These are phyloP conservation scores for Talaromyces albobiverticillius DNA, from an alignment of 2,329 filamentous ascomycete genomes.

Conservation along the genomic window DNA sequence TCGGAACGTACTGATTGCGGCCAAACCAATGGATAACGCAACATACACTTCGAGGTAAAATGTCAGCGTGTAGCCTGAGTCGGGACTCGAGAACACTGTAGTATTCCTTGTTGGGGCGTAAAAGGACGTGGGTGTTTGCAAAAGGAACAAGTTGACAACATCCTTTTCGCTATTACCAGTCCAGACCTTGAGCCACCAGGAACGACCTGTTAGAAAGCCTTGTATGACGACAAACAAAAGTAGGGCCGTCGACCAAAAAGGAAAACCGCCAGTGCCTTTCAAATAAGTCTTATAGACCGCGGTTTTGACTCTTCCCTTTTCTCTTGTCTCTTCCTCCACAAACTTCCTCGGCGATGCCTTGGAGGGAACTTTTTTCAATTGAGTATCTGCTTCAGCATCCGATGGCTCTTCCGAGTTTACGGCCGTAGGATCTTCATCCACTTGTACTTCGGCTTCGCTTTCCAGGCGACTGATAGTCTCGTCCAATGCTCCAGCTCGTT, in stretches of 20 bases:
- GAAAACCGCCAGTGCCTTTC: constrained; percentile 60
- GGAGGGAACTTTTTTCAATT: constrained; percentile 11
- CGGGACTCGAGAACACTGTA: neutral
- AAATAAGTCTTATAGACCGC: constrained; percentile 68
- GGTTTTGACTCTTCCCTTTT: constrained; percentile 66
- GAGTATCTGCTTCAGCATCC: neutral
- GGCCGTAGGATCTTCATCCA: constrained; percentile 6
- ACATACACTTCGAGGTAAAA: constrained; percentile 71
- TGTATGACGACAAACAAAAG: constrained; percentile 53
- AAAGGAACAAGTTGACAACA: constrained; percentile 8
- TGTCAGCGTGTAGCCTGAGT: constrained; percentile 47
- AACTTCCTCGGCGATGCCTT: constrained; percentile 53
- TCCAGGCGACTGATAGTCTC: constrained; percentile 38
- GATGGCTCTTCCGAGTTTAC: constrained; percentile 9
- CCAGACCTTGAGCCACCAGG: constrained; percentile 51
- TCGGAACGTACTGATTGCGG: constrained; percentile 59
- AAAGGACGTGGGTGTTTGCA: neutral
- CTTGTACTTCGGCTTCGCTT: constrained; percentile 37
- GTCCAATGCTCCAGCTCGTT: constrained; percentile 39
- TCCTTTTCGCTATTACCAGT: constrained; percentile 30
- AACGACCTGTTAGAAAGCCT: constrained; percentile 26
- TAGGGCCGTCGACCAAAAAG: constrained; percentile 53
- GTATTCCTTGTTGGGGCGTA: neutral
- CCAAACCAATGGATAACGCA: constrained; percentile 55
- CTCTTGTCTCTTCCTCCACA: constrained; percentile 70